A percentile compares a stretch with the other conserved stretches of the same genome.
phyloP scores from a whole-genome alignment of 345 rosid species.

The Physaria fendleri region DNA sequence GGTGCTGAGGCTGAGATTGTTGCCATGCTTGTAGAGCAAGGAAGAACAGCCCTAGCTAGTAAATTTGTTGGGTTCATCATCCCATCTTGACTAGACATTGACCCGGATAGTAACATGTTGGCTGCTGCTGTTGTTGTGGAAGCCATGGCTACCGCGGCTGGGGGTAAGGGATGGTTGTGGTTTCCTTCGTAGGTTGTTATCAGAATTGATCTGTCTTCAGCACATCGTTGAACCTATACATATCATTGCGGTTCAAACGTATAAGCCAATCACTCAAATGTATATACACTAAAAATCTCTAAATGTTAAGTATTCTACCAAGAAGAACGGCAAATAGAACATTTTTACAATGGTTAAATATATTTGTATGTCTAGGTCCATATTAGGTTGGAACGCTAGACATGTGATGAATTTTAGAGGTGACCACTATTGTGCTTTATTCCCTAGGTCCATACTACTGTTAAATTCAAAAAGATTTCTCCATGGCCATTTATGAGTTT shows the following conservation, averaged over 20 bases:
- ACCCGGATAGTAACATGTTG: slow-evolving; percentile 80
- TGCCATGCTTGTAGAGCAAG: slow-evolving; percentile 84
- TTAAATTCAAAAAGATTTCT: no score
- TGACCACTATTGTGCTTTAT: no score
- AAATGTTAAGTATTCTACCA: not conserved
- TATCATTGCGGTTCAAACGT: not conserved
- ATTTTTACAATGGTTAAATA: not conserved
- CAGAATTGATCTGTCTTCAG: slow-evolving; percentile 74
- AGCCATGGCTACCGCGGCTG: slow-evolving; percentile 93
- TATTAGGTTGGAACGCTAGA: no score
- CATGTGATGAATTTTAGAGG: no score
- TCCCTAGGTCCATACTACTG: no score
- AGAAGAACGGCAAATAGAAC: not conserved
- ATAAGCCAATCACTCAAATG: not conserved
- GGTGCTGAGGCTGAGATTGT: slow-evolving; percentile 97
- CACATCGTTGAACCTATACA: slow-evolving; percentile 80
- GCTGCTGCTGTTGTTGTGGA: slow-evolving; percentile 90
- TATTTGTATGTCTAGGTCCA: no score
- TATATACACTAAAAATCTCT: not conserved
- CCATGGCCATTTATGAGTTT: no score
- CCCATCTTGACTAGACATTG: slow-evolving; percentile 88
- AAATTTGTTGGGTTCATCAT: slow-evolving; percentile 79
- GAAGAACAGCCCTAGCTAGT: slow-evolving; percentile 79
- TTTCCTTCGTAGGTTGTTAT: slow-evolving; percentile 94
- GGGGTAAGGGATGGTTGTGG: slow-evolving; percentile 91